Base-by-base conservation (phyloP, 371 early-diverging fungal species). In the Cokeromyces recurvatus region DNA sequence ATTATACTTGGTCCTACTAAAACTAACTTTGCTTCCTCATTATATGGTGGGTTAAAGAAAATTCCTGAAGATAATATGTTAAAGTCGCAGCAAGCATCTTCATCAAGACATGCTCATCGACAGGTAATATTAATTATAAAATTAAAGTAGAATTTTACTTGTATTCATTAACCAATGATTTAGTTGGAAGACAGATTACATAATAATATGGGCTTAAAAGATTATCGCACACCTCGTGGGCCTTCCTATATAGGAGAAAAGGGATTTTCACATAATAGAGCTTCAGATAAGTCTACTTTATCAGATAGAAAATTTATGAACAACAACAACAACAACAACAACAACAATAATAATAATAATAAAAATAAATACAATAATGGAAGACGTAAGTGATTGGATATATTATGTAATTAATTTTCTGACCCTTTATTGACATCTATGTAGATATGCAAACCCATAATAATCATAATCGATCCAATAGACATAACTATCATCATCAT, bases 1-100 rank as follows among this genome's bases (percentile, higher is more conserved):
- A 76, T 77, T 42, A 62, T 78, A 34, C 68, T 78, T 23, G 74
- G 74, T 11, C 79, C 81, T 25, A 76, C 77, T 21, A 81, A 81
- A 48, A 76, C 77, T 47, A 77, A 71, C 38, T 81, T 81, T 65
- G 74, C 76, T 12, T 78, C 81, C 9, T 74, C 75, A 7, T 55
- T 69, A 20, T 59, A 72, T 44, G 72, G 71, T 16, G 78, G 78
- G 32, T 38, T 78, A 34, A 80, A 76, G 51, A 65, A 64, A 38
- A 50, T 68, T n/a, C 72, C 73, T 6, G 77, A 76, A 6, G 35
- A 43, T 12, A 23, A 50, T 43, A 36, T 37, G n/a, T 43, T 55
- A 17, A 55, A 57, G 47, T 4, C 48, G 38, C 53, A 43, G 10
- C 38, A 40, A 36, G 15, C 22, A 16, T 20, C 29, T 14, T 41